These are phyloP conservation scores for Ceratocystis alfenasii DNA, from an alignment of 2,329 filamentous ascomycete species.

Conservation along the genomic window DNA sequence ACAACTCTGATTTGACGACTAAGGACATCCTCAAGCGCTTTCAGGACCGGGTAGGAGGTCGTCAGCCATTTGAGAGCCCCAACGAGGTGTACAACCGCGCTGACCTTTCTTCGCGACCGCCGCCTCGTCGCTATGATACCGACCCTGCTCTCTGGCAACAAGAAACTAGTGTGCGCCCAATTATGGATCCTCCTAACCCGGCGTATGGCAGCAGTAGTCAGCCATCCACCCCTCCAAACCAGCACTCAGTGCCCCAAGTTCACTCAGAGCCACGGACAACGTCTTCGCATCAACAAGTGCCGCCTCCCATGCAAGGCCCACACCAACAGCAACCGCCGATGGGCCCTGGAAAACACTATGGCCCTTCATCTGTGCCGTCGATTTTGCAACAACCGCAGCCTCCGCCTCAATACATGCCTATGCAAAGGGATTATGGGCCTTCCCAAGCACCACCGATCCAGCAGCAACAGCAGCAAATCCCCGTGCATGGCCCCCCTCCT, in stretches of 20 bases:
- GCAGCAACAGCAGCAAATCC: not conserved
- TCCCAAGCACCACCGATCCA: conserved; percentile 11
- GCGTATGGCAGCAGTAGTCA: conserved; percentile 23
- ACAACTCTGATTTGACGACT: conserved; percentile 75
- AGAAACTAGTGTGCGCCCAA: conserved; percentile 68
- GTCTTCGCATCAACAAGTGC: conserved; percentile 18
- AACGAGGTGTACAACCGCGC: conserved; percentile 45
- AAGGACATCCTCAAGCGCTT: conserved; percentile 95
- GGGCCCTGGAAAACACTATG: conserved; percentile 12
- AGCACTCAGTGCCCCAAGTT: conserved; percentile 19
- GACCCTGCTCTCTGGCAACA: conserved; percentile 75
- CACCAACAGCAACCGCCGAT: conserved; percentile 14
- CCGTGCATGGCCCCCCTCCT: conserved; percentile 9
- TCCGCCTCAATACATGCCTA: conserved; percentile 17
- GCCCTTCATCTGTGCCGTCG: conserved; percentile 16
- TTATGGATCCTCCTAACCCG: conserved; percentile 44
- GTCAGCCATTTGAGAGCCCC: conserved; percentile 47
- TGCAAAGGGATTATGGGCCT: conserved; percentile 16
- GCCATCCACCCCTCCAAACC: conserved; percentile 21
- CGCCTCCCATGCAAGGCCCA: conserved; percentile 11
- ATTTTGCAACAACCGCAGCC: conserved; percentile 21
- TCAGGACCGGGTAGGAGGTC: conserved; percentile 56
- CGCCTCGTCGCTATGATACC: conserved; percentile 62
- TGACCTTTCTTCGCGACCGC: conserved; percentile 45
- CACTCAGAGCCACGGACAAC: conserved; percentile 18